Base-by-base conservation (phyloP, 2,329 filamentous ascomycete species). In the Botrytis sinoallii region DNA sequence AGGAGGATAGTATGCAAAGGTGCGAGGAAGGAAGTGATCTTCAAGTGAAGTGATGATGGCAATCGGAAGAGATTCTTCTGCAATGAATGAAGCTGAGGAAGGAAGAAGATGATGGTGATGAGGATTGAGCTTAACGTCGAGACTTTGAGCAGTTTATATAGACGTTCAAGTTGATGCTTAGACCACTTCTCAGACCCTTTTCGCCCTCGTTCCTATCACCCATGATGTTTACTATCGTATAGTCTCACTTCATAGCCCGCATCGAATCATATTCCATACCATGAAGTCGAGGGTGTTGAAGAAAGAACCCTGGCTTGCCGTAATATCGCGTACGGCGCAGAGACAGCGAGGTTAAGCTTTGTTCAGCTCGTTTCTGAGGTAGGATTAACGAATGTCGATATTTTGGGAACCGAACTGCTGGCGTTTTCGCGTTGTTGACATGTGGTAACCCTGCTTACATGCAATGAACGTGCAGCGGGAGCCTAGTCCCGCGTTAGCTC, bases 91-190 rank as follows among this genome's bases (percentile, higher is more conserved):
- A 60, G 46, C 32, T 61, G 66, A 40, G 25, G 5, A n/a, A n/a
- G 29, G 66, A 44, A 61, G 48, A 55, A 12, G 38, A 29, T 67
- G 48, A 20, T 42, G 48, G 32, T 25, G 48, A 72, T 55, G 57
- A 57, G 35, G 66, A 64, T 70, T 20, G 16, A 70, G 66, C 25
- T 70, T 60, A 55, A 73, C 67, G 25, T 40, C 14, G 44, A 73
- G 64, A 70, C 38, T 61, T 70, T 44, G 38, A 25, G 42, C 4
- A 4, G 55, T 73, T 70, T 46, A 68, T 73, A 73, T 73, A 73
- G 32, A 55, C n/a, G 48, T 70, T 60, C 61, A 40, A 60, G 14
- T 68, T 48, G 63, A 72, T 68, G 40, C 42, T 55, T 59, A 32
- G 38, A n/a, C 63, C 38, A 60, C 35, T 40, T 32, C 29, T 8